Evolutionary conservation across 2,329 filamentous ascomycete species (phyloP).

Genomic region (Colletotrichum lentis): DNA sequence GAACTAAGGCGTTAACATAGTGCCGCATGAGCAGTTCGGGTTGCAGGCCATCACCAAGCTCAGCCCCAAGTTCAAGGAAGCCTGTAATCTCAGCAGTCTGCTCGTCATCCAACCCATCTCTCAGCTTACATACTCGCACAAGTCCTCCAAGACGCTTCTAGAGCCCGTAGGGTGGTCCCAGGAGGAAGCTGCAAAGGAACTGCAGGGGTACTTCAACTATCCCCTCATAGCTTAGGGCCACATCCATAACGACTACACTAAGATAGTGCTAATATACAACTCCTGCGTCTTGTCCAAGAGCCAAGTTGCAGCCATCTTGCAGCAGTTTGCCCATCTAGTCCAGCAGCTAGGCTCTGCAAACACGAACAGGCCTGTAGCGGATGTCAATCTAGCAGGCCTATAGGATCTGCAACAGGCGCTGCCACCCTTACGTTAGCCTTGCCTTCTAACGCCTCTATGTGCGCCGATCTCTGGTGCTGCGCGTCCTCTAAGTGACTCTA

Average conservation of each 20-base stretch:
- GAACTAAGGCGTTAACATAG: conserved; percentile 42
- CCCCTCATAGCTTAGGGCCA: conserved; percentile 23
- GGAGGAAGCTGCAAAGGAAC: too few species aligned
- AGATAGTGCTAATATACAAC: conserved; percentile 13
- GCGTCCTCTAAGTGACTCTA: too few species aligned
- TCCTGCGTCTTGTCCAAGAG: neutral
- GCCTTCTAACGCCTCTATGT: too few species aligned
- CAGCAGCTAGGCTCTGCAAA: conserved; percentile 11
- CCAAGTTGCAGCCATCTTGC: conserved; percentile 2
- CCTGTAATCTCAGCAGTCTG: conserved; percentile 2
- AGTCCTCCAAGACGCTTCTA: neutral
- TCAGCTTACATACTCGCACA: neutral
- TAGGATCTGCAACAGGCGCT: conserved; percentile 22
- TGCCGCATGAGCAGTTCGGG: conserved; percentile 43
- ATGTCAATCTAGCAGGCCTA: conserved; percentile 3
- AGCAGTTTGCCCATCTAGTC: conserved; percentile 21
- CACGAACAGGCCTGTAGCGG: neutral
- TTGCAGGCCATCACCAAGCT: conserved; percentile 43
- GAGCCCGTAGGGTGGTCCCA: neutral
- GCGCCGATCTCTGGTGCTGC: too few species aligned
- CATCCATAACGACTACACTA: neutral
- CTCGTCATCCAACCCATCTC: conserved; percentile 5
- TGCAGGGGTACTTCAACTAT: conserved; percentile 33
- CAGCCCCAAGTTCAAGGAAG: neutral
- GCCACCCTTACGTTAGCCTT: too few species aligned